Percentiles rank a stretch among this genome's conserved stretches.
These are phyloP conservation scores for Mastigamoeba balamuthi DNA, from an alignment of 78 protist species.

Conservation along the genomic window DNA sequence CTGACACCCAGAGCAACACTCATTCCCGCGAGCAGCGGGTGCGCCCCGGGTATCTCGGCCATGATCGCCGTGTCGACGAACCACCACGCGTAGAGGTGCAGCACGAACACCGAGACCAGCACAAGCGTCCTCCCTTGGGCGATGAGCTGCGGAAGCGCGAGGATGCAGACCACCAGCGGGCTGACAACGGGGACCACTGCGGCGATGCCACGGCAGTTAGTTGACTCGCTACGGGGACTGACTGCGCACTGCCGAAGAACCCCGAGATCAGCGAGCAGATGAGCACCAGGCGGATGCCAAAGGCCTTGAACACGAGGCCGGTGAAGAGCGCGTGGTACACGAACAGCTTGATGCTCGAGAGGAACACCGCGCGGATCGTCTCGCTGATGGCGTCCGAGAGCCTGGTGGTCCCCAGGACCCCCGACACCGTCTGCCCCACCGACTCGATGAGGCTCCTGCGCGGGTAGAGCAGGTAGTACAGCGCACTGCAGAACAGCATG, in stretches of 20 bases:
- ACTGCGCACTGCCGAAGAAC: neutral
- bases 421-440: too few relatives aligned
- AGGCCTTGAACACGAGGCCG: neutral
- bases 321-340: neutral
- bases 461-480: neutral
- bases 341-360: neutral
- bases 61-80: neutral
- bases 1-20: neutral
- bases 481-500: neutral
- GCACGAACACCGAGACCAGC: neutral
- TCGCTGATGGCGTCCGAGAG: neutral
- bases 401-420: too few relatives aligned
- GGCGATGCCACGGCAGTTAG: too few relatives aligned
- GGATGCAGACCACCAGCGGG: neutral
- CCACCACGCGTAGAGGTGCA: neutral
- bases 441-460: too few relatives aligned
- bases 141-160: neutral
- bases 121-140: neutral
- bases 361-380: neutral
- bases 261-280: neutral
- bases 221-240: too few relatives aligned
- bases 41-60: neutral
- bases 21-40: neutral
- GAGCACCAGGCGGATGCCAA: neutral
- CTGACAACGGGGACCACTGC: neutral